Conservation (phyloP, 495 filamentous ascomycete genomes). For the Aspergillus panamensis region DNA sequence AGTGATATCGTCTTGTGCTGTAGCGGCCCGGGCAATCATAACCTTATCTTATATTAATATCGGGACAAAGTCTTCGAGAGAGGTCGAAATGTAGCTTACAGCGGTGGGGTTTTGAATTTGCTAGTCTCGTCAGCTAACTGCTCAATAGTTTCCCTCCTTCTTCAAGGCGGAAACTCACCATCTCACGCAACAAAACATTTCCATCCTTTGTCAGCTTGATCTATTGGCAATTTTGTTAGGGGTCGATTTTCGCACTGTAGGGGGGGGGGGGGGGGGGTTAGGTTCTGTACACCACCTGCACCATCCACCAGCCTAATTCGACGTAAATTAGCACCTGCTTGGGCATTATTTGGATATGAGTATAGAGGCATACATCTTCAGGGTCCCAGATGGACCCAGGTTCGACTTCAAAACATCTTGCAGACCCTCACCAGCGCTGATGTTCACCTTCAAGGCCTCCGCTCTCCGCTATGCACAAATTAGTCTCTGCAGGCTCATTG, state of each 20-base stretch:
- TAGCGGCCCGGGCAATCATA: constrained; percentile 98
- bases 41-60: constrained; percentile 50
- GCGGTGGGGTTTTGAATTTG: constrained; percentile 87
- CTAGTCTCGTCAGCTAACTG: constrained; percentile 41
- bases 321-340: constrained; percentile 29
- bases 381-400: constrained; percentile 85
- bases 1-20: constrained; percentile 96
- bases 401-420: constrained; percentile 97
- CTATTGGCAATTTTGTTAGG: constrained; percentile 41
- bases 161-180: constrained; percentile 56
- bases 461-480: constrained; percentile 70
- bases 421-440: constrained; percentile 89
- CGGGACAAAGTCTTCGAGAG: constrained; percentile 12
- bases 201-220: constrained; percentile 99
- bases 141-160: background rate
- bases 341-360: background rate
- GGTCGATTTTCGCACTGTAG: constrained; percentile 7
- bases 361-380: constrained; percentile 75
- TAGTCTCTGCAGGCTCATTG: constrained; percentile 36
- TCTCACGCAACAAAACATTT: constrained; percentile 90
- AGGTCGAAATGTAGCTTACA: constrained; percentile 45
- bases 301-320: constrained; percentile 83
- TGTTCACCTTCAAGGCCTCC: constrained; percentile 95
- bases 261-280: constrained; percentile 16
- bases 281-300: constrained; percentile 72